Conservation (phyloP, 257 asterid genomes). For the Nicotiana benthamiana region DNA sequence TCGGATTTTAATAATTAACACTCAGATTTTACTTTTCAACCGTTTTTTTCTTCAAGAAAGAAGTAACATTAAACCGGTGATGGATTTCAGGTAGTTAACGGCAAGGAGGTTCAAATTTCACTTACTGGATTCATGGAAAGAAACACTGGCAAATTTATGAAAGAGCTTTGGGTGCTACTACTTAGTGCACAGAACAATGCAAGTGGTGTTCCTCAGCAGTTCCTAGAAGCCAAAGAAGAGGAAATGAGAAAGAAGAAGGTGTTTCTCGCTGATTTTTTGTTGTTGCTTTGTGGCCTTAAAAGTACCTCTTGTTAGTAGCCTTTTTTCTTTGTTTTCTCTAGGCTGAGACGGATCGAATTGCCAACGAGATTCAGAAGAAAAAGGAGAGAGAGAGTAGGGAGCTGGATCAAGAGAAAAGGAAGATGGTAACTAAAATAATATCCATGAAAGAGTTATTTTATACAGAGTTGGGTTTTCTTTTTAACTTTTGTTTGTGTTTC, state of each 20-base stretch:
- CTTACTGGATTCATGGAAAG: constrained; percentile 99
- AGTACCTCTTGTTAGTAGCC: background rate
- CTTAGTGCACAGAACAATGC: constrained; percentile 85
- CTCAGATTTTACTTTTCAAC: too few relatives aligned
- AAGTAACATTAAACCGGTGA: too few relatives aligned
- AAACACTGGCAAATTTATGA: constrained; percentile 96
- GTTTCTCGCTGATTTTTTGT: background rate
- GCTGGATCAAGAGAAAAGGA: constrained; percentile 49
- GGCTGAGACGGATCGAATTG: constrained; percentile 87
- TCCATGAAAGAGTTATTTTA: constrained; percentile 47
- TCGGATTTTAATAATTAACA: background rate
- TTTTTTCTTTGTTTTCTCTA: constrained; percentile 17
- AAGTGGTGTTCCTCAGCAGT: constrained; percentile 95
- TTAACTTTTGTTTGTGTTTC: constrained; percentile 51
- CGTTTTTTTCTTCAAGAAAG: too few relatives aligned
- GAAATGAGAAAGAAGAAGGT: constrained; percentile 84
- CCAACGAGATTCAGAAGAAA: constrained; percentile 65
- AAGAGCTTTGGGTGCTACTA: constrained; percentile 87
- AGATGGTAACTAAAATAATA: constrained; percentile 47
- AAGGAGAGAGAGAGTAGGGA: constrained; percentile 74
- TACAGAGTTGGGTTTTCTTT: constrained; percentile 26
- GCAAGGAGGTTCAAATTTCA: constrained; percentile 82
- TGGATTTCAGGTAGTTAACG: constrained; percentile 76
- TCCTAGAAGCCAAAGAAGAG: constrained; percentile 96
- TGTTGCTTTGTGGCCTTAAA: background rate